Evolutionary conservation across 139 green algal genomes (phyloP).

Genomic region (Medakamo hakoo): DNA sequence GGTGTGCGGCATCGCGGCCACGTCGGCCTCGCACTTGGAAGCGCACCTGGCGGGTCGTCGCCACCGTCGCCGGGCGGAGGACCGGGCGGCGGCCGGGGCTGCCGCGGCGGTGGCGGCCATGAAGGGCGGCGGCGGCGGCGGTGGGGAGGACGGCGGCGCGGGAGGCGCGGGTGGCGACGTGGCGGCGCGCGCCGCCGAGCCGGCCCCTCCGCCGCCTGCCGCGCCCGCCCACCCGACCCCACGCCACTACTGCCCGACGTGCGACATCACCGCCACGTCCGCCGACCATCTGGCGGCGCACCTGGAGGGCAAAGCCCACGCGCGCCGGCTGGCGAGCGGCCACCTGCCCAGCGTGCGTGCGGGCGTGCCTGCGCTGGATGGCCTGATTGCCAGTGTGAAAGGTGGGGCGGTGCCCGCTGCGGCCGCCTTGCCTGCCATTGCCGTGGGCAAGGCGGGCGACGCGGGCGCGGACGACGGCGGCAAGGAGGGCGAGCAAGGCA

Average conservation of each 20-base stretch:
- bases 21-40: conserved; percentile 12
- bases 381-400: too few species aligned
- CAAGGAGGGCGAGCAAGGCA: not conserved
- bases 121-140: not conserved
- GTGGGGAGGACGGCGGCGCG: too few species aligned
- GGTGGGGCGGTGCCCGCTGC: too few species aligned
- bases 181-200: not conserved
- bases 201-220: not conserved
- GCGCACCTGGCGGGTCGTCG: conserved; percentile 9
- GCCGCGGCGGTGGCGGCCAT: not conserved
- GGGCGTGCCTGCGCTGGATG: too few species aligned
- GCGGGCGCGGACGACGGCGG: too few species aligned
- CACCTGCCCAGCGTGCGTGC: too few species aligned
- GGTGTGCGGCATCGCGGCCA: conserved; percentile 12
- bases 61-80: conserved; percentile 11
- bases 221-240: conserved; percentile 8
- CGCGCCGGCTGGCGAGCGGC: conserved; percentile 6
- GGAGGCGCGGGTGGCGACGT: too few species aligned
- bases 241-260: conserved; percentile 14
- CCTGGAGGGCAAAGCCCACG: conserved; percentile 12
- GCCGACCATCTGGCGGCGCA: conserved; percentile 17
- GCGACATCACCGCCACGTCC: conserved; percentile 9
- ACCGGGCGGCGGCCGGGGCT: not conserved
- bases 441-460: not conserved
- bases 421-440: too few species aligned